Base-by-base conservation (phyloP, 306 rosid species). In the Hippophae gyantsensis region DNA sequence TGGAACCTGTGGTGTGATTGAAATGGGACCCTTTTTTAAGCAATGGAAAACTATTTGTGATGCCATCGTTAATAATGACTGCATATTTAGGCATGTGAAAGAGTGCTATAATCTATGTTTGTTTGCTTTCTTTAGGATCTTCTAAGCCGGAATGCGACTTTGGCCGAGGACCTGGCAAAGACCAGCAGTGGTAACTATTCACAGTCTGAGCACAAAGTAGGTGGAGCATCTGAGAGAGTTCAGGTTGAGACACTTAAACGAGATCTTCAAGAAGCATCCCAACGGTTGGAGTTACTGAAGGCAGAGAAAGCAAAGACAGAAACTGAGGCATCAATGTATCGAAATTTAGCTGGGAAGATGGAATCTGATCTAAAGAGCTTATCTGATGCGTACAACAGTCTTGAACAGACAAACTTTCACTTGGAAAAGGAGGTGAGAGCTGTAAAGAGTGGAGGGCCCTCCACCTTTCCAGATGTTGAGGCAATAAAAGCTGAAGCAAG, bases 321-420 rank as follows among this genome's bases (percentile, higher is more conserved):
- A 66, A 85, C 95, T 0, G 96, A 92, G 74, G 88, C 84, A 53
- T 64, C 54, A 10, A 72, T 60, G 79, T 85, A 85, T 66, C 78
- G 23, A 61, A 85, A 77, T 68, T 73, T 85, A 66, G 96, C 99
- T 6, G 82, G 84, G 62, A 92, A 92, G 86, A 81, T 72, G 52
- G 99, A 92, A 76, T 70, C 96, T 5, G 99, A 92, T 64, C 83
- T 92, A 54, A 78, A 85, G 86, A 88, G 95, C 67, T 82, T 92
- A 26, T 92, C 96, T 0, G 93, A 83, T 74, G 99, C 99, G 10
- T 92, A 88, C 79, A 92, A 92, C 74, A 92, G 96, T 66, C 96
- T 92, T 45, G 99, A 92, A 73, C 95, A 85, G 55, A 73, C 86
- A 40, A 92, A 85, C 72, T 50, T 72, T 67, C 89, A 76, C 43